Evolutionary conservation across 345 rosid species (phyloP), one percentile per base, ranked within the genome.

Genomic region (Populus euphratica): DNA sequence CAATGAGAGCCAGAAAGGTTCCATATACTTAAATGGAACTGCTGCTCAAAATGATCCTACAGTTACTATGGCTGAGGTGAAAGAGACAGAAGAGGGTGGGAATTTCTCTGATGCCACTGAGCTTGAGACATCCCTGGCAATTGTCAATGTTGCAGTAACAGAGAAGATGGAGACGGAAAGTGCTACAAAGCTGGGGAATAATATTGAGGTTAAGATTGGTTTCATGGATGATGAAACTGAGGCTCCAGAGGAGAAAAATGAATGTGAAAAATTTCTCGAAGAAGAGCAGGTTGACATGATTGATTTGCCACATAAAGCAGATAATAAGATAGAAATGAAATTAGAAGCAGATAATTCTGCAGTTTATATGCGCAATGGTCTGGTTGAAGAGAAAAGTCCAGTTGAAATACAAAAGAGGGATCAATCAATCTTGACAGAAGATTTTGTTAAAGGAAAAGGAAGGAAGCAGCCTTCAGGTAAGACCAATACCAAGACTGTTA

Each of bases 161-260:
- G 80, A 83, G 59, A 84, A 81, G 38, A 71, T 17, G 49, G 86
- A 79, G 21, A 47, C 70, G 76, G 49, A 43, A 25, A 25, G 17
- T 69, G 76, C 44, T 68, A 10, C 73, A 41, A 79, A 52, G 23
- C 36, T 81, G 44, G 84, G 76, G 78, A 75, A 79, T 82, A 73
- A 47, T 61, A 69, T 29, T 35, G 72, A 35, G 72, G 65, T 68
- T 38, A 76, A 50, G 66, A 68, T 59, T 49, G 79, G 63, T 17
- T 72, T 68, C 61, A 72, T 82, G 79, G 89, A 85, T 73, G 88
- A 84, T 66, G 91, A 88, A 77, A 89, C 93, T 44, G 81, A 87
- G 80, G 77, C 86, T 77, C 88, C 92, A 52, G 86, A 86, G 67
- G 94, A 89, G 68, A 81, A 81, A 65, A 81, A 76, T 75, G 79